Evolutionary conservation across 176 grass and related monocot species (phyloP), one percentile per base, ranked within the genome.

Genomic region (Oryza meridionalis): DNA sequence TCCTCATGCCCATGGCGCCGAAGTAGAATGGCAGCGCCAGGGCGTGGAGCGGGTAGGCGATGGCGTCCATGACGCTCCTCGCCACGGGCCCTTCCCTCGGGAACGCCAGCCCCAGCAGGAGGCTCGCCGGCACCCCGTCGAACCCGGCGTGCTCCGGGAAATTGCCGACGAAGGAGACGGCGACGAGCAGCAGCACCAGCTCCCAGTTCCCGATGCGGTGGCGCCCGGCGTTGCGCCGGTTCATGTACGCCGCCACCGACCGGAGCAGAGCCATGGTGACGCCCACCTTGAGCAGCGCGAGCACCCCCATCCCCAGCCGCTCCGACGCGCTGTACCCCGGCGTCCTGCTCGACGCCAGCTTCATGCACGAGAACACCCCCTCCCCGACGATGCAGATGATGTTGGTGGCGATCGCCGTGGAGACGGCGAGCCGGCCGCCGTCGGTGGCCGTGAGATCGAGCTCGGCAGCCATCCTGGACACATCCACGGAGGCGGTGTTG

Each of bases 31-130:
- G 87, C 82, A 89, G 10, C 0, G 21, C 82, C 16, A 89, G 29
- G 51, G 82, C 77, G 77, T 89, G 87, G 11, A 89, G 82, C 50
- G 87, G 87, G 72, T 85, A 89, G 2, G 71, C 70, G 3, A 89
- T 72, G 51, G 77, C 71, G 26, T 42, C 77, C 16, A 43, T 38
- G 40, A 89, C n/a, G 82, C 63, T 81, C 82, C 87, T 64, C 22
- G 87, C 82, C 82, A 69, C 82, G 49, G 87, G 87, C 29, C 87
- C 87, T 16, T 89, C 82, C 65, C 82, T 81, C 8, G 87, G 87
- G 65, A 89, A 85, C 51, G 78, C 82, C n/a, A 89, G 87, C 31
- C 88, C 82, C 22, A 89, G 82, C 22, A 89, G 31, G 42, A 89
- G 71, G 31, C 42, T 81, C 29, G 53, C 82, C 29, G 88, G 82